phyloP scores from a whole-genome alignment of 2,329 filamentous ascomycete genomes.

The Ophiostoma tasmaniense region DNA sequence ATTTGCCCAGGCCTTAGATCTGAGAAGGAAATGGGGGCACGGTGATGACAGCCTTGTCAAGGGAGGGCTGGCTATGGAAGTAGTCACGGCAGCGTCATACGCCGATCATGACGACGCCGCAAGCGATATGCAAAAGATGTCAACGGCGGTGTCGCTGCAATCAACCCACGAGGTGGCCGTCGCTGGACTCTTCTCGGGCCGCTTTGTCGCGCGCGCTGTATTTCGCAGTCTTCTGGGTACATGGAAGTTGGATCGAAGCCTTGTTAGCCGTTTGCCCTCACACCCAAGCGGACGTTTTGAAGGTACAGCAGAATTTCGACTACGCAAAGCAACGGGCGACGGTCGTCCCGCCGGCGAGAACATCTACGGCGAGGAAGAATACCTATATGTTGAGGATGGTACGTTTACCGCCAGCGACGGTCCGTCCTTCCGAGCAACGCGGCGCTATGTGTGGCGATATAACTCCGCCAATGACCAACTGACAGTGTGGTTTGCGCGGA shows the following conservation, averaged over 20 bases:
- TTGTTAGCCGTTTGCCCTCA: slow-evolving; percentile 44
- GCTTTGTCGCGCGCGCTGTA: slow-evolving; percentile 56
- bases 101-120: slow-evolving; percentile 4
- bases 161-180: slow-evolving; percentile 35
- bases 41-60: slow-evolving; percentile 25
- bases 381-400: slow-evolving; percentile 61
- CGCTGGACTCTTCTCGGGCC: slow-evolving; percentile 34
- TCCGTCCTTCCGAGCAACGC: slow-evolving; percentile 49
- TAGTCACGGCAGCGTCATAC: slow-evolving; percentile 51
- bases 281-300: slow-evolving; percentile 57
- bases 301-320: slow-evolving; percentile 57
- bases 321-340: slow-evolving; percentile 50
- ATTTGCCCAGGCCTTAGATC: slow-evolving; percentile 50
- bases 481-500: slow-evolving; percentile 65
- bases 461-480: slow-evolving; percentile 50
- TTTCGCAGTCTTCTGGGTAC: slow-evolving; percentile 63
- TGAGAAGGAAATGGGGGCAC: slow-evolving; percentile 30
- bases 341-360: slow-evolving; percentile 25
- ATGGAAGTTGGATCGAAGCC: slow-evolving; percentile 55
- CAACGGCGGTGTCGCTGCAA: slow-evolving; percentile 34
- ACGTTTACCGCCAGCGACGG: slow-evolving; percentile 43
- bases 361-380: slow-evolving; percentile 42
- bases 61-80: slow-evolving; percentile 39
- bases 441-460: slow-evolving; percentile 67
- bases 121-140: slow-evolving; percentile 2